Evolutionary conservation across 2,329 filamentous ascomycete genomes (phyloP), one percentile per base, ranked within the genome.

Genomic region (Aspergillus sojae): DNA sequence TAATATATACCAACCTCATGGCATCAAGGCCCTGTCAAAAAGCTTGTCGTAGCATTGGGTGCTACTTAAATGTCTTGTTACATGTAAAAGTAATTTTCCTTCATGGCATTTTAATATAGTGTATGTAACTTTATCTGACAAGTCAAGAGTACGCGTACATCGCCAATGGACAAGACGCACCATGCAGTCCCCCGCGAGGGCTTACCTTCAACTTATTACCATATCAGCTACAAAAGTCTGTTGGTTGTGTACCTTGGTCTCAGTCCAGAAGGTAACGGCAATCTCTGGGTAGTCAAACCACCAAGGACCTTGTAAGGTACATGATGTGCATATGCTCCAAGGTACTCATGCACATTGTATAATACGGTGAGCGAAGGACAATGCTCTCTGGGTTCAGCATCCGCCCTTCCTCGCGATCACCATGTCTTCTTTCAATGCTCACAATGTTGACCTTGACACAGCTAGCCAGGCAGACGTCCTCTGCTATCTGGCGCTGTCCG

Each of bases 401-500:
- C 5, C 34, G 19, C 21, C 39, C 5, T 36, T 30, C 2, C 30
- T 21, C 9, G 7, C 10, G 12, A n/a, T 12, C 28, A 67, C 14
- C 21, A 73, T 72, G 70, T 32, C 62, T 30, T 54, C 61, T 1
- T 76, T 74, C 61, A 72, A 85, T 64, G 77, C 82, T 2, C 72
- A 71, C 30, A 79, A 70, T 57, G 82, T 84, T 72, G 72, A 84
- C 63, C 74, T 84, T 26, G 71, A 75, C 52, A 80, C 74, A 1
- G 80, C 74, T 12, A 80, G 82, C 67, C 75, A 77, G 2, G 69
- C 69, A 3, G 72, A 80, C 3, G 72, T 88, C 52, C 76, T 85
- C 68, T 88, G 86, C 71, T 86, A 82, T 71, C 69, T 87, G 21
- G 74, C 78, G 12, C 62, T 70, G 3, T 75, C 73, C 2, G 73